These are phyloP conservation scores for Dalechampia spathulata DNA, from an alignment of 441 rosid species.

Conservation along the genomic window DNA sequence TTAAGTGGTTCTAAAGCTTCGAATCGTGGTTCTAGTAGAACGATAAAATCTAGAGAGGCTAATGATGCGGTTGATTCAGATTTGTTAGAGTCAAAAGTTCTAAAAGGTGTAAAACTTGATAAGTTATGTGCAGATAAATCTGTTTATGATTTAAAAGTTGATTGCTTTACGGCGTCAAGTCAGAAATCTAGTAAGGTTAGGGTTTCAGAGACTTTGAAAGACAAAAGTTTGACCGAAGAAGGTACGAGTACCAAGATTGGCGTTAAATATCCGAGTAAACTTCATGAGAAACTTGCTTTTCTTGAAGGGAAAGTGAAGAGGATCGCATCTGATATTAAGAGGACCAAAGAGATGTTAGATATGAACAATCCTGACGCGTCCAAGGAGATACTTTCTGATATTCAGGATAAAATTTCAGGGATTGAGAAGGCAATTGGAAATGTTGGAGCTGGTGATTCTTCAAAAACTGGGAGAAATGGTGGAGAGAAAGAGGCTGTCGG, in stretches of 20 bases:
- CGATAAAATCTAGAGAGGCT: constrained; percentile 20
- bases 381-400: constrained; percentile 57
- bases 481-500: constrained; percentile 24
- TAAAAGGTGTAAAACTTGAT: constrained; percentile 9
- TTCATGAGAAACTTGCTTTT: constrained; percentile 93
- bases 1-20: constrained; percentile 10
- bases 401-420: constrained; percentile 85
- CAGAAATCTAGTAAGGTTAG: constrained; percentile 28
- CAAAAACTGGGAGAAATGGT: constrained; percentile 7
- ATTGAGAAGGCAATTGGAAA: constrained; percentile 70
- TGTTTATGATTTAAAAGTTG: constrained; percentile 24
- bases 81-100: constrained; percentile 20
- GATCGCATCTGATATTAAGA: constrained; percentile 86
- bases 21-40: constrained; percentile 15
- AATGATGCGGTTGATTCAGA: constrained; percentile 14
- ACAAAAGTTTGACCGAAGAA: constrained; percentile 26
- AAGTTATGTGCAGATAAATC: constrained; percentile 23
- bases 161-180: constrained; percentile 12
- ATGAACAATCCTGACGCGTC: constrained; percentile 77
- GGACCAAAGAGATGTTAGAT: constrained; percentile 89
- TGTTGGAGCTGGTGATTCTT: constrained; percentile 35
- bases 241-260: constrained; percentile 13
- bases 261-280: constrained; percentile 53
- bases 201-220: constrained; percentile 39
- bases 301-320: constrained; percentile 93